phyloP scores from a whole-genome alignment of 148 eudicot species.

The Chenopodium quinoa region DNA sequence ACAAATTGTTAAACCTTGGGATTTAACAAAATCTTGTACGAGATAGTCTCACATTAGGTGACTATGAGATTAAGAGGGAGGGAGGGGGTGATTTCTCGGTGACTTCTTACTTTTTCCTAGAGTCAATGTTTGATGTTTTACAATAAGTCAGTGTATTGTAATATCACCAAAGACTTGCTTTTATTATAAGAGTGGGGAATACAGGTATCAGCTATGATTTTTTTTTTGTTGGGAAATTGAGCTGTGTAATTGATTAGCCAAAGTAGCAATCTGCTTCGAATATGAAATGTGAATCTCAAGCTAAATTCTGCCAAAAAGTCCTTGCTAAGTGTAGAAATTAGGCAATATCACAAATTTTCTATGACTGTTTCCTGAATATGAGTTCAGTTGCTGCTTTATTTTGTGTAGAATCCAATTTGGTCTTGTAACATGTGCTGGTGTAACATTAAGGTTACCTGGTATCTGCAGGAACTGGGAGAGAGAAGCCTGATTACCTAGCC shows the following conservation, averaged over 20 bases:
- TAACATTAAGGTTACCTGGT: neutral
- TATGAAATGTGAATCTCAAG: neutral
- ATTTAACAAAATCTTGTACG: neutral
- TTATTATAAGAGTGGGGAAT: neutral
- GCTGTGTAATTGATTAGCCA: neutral
- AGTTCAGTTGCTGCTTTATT: neutral
- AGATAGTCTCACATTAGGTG: neutral
- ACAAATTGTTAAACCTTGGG: neutral
- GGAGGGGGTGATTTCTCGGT: too few species aligned
- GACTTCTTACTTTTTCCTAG: too few species aligned
- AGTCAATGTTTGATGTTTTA: too few species aligned
- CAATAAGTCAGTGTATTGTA: too few species aligned
- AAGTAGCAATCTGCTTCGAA: neutral
- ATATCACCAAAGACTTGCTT: neutral
- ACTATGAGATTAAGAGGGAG: too few species aligned
- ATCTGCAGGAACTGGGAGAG: conserved; percentile 70
- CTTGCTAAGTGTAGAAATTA: neutral
- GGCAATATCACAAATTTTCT: neutral
- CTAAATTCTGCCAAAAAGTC: neutral
- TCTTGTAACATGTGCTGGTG: neutral
- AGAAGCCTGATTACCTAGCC: conserved; percentile 88
- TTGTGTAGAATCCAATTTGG: neutral
- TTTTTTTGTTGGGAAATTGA: neutral
- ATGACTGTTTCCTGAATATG: neutral
- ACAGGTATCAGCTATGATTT: neutral